A percentile compares a stretch with the other conserved stretches of the same genome.
These are phyloP conservation scores for Pleurotus platypus DNA, from an alignment of 768 basidiomycete species.

Conservation along the genomic window DNA sequence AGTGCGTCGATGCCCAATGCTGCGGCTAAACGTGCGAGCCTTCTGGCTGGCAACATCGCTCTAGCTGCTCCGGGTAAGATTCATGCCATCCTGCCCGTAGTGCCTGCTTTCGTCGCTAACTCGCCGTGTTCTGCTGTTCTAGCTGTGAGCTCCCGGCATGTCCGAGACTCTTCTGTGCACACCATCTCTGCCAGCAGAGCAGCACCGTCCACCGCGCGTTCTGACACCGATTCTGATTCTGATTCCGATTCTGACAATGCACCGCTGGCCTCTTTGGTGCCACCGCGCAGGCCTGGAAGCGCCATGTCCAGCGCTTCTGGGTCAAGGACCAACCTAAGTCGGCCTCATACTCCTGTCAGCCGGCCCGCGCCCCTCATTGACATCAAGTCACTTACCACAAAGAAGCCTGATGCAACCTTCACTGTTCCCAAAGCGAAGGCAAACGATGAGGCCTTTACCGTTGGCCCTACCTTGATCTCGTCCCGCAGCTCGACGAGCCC, in stretches of 20 bases:
- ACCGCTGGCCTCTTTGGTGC: constrained; percentile 60
- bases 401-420: constrained; percentile 8
- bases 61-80: no score
- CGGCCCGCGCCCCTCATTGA: constrained; percentile 40
- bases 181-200: constrained; percentile 16
- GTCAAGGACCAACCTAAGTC: constrained; percentile 15
- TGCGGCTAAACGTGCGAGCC: constrained; percentile 49
- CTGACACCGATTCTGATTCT: constrained; percentile 27
- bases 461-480: constrained; percentile 14
- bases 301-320: constrained; percentile 41
- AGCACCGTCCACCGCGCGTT: constrained; percentile 15
- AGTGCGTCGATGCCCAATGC: constrained; percentile 52
- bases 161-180: constrained; percentile 23
- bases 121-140: constrained; percentile 4
- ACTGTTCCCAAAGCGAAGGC: constrained; percentile 3
- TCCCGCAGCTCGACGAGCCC: constrained; percentile 3
- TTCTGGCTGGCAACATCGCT: constrained; percentile 27
- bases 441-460: constrained; percentile 8
- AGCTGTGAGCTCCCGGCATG: constrained; percentile 20
- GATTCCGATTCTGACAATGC: constrained; percentile 52
- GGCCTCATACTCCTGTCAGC: constrained; percentile 6
- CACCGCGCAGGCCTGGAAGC: constrained; percentile 66
- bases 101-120: neutral
- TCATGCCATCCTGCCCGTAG: constrained; percentile 15
- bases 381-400: constrained; percentile 37